A percentile compares a stretch with the other conserved stretches of the same genome.
These are phyloP conservation scores for Pseudogymnoascus sp. DNA, from an alignment of 2,329 filamentous ascomycete genomes.

Conservation along the genomic window DNA sequence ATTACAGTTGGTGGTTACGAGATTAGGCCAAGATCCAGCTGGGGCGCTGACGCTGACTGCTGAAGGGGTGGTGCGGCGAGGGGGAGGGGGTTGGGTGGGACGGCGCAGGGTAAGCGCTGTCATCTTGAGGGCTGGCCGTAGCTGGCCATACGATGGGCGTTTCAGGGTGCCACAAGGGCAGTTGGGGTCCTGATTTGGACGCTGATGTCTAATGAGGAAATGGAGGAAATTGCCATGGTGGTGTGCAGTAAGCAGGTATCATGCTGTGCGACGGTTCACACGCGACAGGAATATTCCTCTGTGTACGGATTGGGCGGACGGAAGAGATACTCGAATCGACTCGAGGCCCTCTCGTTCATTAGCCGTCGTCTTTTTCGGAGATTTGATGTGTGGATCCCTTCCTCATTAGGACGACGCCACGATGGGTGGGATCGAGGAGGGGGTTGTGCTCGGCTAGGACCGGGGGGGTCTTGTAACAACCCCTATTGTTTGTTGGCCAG, in stretches of 20 bases:
- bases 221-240: background rate
- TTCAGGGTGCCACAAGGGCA: background rate
- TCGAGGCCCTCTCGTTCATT: background rate
- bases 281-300: background rate
- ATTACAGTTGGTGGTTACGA: background rate
- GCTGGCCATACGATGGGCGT: background rate
- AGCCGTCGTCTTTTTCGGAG: background rate
- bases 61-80: background rate
- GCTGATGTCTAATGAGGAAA: background rate
- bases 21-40: background rate
- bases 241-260: background rate
- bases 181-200: background rate
- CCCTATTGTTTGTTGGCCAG: background rate
- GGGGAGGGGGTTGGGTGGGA: background rate
- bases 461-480: background rate
- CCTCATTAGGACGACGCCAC: background rate
- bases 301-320: background rate
- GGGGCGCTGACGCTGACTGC: background rate
- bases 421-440: background rate
- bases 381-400: background rate
- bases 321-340: background rate
- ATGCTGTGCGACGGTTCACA: background rate
- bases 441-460: background rate
- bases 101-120: background rate
- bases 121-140: background rate